Conservation (phyloP, 768 basidiomycete species). For the Mycena polygramma region DNA sequence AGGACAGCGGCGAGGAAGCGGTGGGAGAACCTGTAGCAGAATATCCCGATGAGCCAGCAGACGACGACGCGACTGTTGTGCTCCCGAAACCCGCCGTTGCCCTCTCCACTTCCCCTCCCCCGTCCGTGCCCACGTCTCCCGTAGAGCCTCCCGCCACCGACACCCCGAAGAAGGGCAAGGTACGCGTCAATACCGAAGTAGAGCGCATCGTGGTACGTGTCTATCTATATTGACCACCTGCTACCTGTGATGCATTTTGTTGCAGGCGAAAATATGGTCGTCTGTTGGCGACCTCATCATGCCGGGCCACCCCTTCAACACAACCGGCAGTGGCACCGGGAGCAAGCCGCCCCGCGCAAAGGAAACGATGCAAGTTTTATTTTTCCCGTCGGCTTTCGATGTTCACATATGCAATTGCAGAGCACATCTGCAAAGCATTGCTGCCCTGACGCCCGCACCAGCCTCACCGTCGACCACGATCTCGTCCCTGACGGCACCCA, state of each 20-base stretch:
- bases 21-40: constrained; percentile 6
- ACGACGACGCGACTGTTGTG: constrained; percentile 35
- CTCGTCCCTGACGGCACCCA: constrained; percentile 56
- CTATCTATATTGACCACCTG: constrained; percentile 4
- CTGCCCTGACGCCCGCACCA: constrained; percentile 63
- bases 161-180: constrained; percentile 48
- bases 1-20: constrained; percentile 13
- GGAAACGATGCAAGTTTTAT: constrained; percentile 68
- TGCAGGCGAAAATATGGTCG: constrained; percentile 77
- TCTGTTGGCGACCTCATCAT: constrained; percentile 75
- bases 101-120: not conserved
- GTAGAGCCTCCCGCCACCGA: constrained; percentile 32
- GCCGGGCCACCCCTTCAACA: constrained; percentile 62
- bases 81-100: constrained; percentile 19
- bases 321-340: constrained; percentile 44
- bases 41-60: not conserved
- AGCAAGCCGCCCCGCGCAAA: constrained; percentile 64
- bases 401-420: constrained; percentile 48
- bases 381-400: constrained; percentile 22
- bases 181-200: constrained; percentile 71
- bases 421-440: constrained; percentile 68
- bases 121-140: constrained; percentile 9
- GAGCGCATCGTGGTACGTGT: constrained; percentile 73
- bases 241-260: constrained; percentile 9
- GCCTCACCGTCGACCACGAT: constrained; percentile 71